Conservation (phyloP, 495 filamentous ascomycete species). For the Xylaria venustula region DNA sequence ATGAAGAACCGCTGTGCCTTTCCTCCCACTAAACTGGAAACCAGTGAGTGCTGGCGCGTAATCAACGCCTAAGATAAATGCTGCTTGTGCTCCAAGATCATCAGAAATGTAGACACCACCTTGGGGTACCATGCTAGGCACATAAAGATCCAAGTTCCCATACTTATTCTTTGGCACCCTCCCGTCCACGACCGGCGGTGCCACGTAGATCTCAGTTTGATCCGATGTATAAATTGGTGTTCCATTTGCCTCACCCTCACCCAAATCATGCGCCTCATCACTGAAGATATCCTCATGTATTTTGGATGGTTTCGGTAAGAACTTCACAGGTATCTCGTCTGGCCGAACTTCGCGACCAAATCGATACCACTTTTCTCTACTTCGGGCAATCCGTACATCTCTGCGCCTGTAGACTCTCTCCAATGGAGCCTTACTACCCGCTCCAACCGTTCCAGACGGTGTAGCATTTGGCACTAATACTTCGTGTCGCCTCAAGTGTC, state of each 20-base stretch:
- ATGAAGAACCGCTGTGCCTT: conserved; percentile 73
- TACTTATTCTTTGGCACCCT: conserved; percentile 81
- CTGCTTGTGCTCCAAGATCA: conserved; percentile 67
- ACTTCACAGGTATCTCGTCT: conserved; percentile 76
- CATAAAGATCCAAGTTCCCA: conserved; percentile 88
- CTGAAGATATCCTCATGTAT: conserved; percentile 25
- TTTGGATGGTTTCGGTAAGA: conserved; percentile 46
- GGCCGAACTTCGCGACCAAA: conserved; percentile 72
- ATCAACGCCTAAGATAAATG: conserved; percentile 76
- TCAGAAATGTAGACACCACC: conserved; percentile 69
- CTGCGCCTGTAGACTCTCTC: conserved; percentile 72
- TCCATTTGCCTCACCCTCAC: conserved; percentile 42
- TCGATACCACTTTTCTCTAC: conserved; percentile 83
- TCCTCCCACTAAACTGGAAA: conserved; percentile 79
- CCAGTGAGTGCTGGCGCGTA: conserved; percentile 87
- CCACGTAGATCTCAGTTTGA: conserved; percentile 74
- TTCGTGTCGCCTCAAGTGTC: conserved; percentile 83
- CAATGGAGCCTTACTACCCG: conserved; percentile 55
- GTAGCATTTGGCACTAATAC: conserved; percentile 67
- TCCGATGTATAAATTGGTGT: conserved; percentile 67
- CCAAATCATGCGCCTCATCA: conserved; percentile 36
- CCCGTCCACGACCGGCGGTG: conserved; percentile 73
- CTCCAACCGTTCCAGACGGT: conserved; percentile 71
- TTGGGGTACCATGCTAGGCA: conserved; percentile 85
- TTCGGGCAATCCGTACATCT: conserved; percentile 74